Percentiles rank a stretch among this genome's conserved stretches.
phyloP scores from a whole-genome alignment of 208 protist species.

The Naegleria lovaniensis region DNA sequence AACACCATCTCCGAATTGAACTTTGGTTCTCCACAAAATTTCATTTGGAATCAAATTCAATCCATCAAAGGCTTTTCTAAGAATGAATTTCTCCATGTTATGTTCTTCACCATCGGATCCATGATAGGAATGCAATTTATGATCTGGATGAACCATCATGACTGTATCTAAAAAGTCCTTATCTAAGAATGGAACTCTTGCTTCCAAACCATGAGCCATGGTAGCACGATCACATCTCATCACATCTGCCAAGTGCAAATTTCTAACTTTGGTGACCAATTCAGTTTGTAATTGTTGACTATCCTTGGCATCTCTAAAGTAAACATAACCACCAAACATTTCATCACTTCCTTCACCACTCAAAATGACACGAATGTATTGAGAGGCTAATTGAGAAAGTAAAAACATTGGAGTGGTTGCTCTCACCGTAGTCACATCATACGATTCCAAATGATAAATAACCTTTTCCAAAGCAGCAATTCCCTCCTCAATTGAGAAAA shows the following conservation, averaged over 20 bases:
- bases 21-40: slow-evolving; percentile 52
- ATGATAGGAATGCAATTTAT: slow-evolving; percentile 50
- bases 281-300: slow-evolving; percentile 60
- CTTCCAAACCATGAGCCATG: slow-evolving; percentile 76
- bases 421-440: slow-evolving; percentile 79
- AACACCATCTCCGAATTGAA: slow-evolving; percentile 74
- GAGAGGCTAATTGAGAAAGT: slow-evolving; percentile 52
- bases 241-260: slow-evolving; percentile 67
- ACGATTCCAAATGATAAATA: slow-evolving; percentile 78
- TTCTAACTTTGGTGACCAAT: slow-evolving; percentile 41
- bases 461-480: slow-evolving; percentile 72
- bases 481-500: slow-evolving; percentile 75
- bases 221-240: slow-evolving; percentile 78
- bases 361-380: slow-evolving; percentile 18
- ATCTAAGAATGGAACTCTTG: slow-evolving; percentile 79
- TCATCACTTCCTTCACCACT: slow-evolving; percentile 68
- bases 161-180: slow-evolving; percentile 55
- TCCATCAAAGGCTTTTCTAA: slow-evolving; percentile 58
- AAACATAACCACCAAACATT: slow-evolving; percentile 74
- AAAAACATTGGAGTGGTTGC: slow-evolving; percentile 79
- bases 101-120: neutral
- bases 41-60: slow-evolving; percentile 59
- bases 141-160: slow-evolving; percentile 62
- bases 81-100: slow-evolving; percentile 51
- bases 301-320: slow-evolving; percentile 77